Evolutionary conservation across 2,329 filamentous ascomycete genomes (phyloP).

Genomic region (Fusarium mangiferae): DNA sequence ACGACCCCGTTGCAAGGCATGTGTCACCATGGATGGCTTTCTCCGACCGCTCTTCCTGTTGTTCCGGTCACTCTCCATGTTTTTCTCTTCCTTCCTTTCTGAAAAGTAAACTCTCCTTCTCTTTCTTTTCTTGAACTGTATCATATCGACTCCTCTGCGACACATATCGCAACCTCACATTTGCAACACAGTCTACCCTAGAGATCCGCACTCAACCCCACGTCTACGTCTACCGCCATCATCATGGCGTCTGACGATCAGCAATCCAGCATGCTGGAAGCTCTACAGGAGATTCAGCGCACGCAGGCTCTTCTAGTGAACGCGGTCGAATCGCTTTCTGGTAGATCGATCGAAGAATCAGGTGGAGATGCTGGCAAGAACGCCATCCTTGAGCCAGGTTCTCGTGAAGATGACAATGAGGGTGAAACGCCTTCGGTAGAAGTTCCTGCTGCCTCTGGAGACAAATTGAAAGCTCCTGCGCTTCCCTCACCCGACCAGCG

Average conservation of each 20-base stretch:
- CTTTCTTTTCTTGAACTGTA: neutral
- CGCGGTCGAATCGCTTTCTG: conserved; percentile 53
- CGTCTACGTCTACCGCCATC: conserved; percentile 1
- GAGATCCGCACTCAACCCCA: conserved; percentile 2
- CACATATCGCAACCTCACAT: neutral
- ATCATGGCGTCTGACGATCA: conserved; percentile 41
- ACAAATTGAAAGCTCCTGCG: conserved; percentile 40
- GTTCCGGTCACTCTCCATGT: conserved; percentile 24
- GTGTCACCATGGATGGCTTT: conserved; percentile 30
- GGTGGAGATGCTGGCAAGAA: conserved; percentile 12
- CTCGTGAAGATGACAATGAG: conserved; percentile 13
- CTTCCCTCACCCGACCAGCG: conserved; percentile 49
- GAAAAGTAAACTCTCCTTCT: neutral
- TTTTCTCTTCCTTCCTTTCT: conserved; percentile 7
- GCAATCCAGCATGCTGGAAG: conserved; percentile 40
- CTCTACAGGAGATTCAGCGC: conserved; percentile 55
- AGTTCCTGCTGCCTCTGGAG: conserved; percentile 14
- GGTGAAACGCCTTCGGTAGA: conserved; percentile 20
- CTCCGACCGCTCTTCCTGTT: conserved; percentile 36
- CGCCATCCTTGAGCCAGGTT: conserved; percentile 16
- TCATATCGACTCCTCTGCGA: neutral
- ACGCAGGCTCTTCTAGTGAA: conserved; percentile 55
- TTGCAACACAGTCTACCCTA: conserved; percentile 18
- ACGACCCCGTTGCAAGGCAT: conserved; percentile 13
- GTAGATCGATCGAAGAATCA: conserved; percentile 39